Evolutionary conservation across 495 filamentous ascomycete genomes (phyloP).

Genomic region (Tuber calosporum): DNA sequence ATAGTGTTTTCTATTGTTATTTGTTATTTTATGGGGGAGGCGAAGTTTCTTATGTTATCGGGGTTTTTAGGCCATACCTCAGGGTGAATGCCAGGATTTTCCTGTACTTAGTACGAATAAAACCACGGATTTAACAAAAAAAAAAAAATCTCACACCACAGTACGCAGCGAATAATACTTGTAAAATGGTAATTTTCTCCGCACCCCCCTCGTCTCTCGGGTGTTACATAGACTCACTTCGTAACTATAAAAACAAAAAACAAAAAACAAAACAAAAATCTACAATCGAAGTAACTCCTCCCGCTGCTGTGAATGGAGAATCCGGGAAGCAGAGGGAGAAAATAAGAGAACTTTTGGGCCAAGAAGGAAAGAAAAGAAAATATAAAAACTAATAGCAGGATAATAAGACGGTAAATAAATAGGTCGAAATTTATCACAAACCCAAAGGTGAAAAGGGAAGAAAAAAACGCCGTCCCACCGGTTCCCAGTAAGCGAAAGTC

Average conservation of each 20-base stretch:
- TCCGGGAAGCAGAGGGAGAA: background rate
- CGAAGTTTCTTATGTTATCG: too few species aligned
- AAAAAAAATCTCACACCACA: background rate
- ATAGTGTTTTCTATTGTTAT: too few species aligned
- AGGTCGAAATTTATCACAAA: background rate
- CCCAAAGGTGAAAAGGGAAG: background rate
- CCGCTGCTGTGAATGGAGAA: background rate
- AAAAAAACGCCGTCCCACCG: conserved; percentile 1
- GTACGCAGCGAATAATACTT: background rate
- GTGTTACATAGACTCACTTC: background rate
- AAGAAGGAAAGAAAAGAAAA: background rate
- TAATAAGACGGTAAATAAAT: background rate
- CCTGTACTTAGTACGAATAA: too few species aligned
- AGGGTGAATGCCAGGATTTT: too few species aligned
- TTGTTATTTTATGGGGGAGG: too few species aligned
- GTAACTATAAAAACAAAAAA: background rate
- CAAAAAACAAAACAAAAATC: background rate
- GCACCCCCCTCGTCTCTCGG: background rate
- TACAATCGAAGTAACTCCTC: background rate
- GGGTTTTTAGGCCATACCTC: too few species aligned
- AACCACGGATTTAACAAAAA: too few species aligned
- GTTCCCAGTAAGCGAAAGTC: background rate
- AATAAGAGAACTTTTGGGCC: background rate
- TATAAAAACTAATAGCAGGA: conserved; percentile 1
- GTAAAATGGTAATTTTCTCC: background rate